Evolutionary conservation across 257 asterid genomes (phyloP).

Genomic region (Solanum virginianum): DNA sequence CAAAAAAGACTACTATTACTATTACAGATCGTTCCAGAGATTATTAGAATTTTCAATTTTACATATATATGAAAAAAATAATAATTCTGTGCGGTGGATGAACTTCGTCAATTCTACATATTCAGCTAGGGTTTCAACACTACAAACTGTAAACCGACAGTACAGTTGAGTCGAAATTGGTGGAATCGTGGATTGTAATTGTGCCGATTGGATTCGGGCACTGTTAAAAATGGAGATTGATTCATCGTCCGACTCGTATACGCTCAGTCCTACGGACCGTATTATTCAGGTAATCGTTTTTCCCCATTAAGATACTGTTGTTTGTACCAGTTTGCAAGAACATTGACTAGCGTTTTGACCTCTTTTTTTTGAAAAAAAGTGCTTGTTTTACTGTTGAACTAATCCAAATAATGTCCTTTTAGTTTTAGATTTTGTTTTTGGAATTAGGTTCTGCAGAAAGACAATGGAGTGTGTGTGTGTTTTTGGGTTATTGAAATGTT

Average conservation of each 20-base stretch:
- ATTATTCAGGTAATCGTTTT: conserved; percentile 36
- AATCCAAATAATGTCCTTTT: not conserved
- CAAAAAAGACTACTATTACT: not conserved
- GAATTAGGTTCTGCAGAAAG: not conserved
- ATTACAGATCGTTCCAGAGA: not conserved
- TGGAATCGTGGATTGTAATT: conserved; percentile 1
- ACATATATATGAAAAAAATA: too few species aligned
- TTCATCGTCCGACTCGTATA: conserved; percentile 22
- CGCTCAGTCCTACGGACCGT: not conserved
- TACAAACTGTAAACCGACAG: not conserved
- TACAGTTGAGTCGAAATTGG: not conserved
- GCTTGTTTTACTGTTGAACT: not conserved
- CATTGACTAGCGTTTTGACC: not conserved
- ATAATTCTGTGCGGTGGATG: not conserved
- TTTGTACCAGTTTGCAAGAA: not conserved
- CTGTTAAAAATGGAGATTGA: conserved; percentile 58
- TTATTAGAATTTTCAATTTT: not conserved
- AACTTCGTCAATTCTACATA: not conserved
- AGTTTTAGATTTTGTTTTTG: not conserved
- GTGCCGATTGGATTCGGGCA: conserved; percentile 48
- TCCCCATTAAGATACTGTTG: not conserved
- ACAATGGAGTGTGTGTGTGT: not conserved
- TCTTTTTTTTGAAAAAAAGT: not conserved
- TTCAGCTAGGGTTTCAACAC: not conserved
- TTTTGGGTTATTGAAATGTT: not conserved